Conservation (phyloP, 371 early-diverging fungal genomes). For the Choanephora cucurbitarum region DNA sequence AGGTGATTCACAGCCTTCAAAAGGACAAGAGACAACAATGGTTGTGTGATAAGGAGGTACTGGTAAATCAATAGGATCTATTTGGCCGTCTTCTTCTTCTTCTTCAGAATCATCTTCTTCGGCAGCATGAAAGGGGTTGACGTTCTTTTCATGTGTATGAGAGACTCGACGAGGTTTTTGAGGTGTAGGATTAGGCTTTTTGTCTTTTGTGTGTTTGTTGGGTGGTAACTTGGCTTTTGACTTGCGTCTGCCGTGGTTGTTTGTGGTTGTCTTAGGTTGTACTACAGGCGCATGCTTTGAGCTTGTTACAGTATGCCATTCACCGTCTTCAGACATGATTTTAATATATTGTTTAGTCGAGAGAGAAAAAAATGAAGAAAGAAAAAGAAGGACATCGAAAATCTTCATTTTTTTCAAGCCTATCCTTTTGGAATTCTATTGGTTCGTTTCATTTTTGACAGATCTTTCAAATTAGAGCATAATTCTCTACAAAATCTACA, state of each 20-base stretch:
- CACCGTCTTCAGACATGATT: slow-evolving; percentile 29
- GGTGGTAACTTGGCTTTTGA: slow-evolving; percentile 9
- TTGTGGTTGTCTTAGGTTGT: background rate
- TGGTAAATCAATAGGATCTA: slow-evolving; percentile 48
- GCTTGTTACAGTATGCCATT: slow-evolving; percentile 35
- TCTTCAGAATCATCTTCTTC: slow-evolving; percentile 51
- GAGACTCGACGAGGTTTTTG: background rate
- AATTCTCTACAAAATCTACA: no score
- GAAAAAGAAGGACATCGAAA: background rate
- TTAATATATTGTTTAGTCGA: no score
- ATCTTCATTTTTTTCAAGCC: no score
- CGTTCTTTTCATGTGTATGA: background rate
- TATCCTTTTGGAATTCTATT: no score
- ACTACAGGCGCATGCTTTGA: slow-evolving; percentile 5
- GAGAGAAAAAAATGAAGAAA: background rate
- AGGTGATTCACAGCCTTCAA: slow-evolving; percentile 47
- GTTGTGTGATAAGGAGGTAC: slow-evolving; percentile 66
- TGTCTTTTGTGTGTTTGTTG: slow-evolving; percentile 1
- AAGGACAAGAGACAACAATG: slow-evolving; percentile 58
- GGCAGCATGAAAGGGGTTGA: slow-evolving; percentile 18
- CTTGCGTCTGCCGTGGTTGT: slow-evolving; percentile 7
- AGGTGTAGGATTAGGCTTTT: background rate
- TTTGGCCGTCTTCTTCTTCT: slow-evolving; percentile 49
- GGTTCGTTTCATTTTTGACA: no score
- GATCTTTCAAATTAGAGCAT: no score